Percentiles rank a stretch among this genome's conserved stretches.
Conservation (phyloP, 441 rosid genomes). For the Breynia disticha region DNA sequence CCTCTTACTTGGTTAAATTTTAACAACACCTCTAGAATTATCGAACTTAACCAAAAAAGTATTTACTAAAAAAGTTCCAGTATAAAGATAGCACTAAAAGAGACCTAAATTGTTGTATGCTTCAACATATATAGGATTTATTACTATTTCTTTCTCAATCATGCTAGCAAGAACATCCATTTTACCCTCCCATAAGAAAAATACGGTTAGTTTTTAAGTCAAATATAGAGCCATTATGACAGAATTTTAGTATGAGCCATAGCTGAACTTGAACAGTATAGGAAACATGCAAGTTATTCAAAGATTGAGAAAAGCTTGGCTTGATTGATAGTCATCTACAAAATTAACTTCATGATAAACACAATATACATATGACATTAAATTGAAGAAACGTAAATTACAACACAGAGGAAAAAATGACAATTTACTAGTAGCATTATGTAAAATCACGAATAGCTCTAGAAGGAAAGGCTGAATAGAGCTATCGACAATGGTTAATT, state of each 20-base stretch:
- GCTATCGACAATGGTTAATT: no score
- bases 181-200: conserved; percentile 62
- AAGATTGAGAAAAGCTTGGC: conserved; percentile 91
- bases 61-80: no score
- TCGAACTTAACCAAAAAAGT: no score
- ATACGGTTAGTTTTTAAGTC: conserved; percentile 6
- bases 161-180: conserved; percentile 97
- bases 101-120: conserved; percentile 95
- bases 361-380: conserved; percentile 7
- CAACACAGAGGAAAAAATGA: conserved; percentile 20
- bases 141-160: conserved; percentile 93
- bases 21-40: no score
- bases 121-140: conserved; percentile 94
- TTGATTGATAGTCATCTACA: conserved; percentile 93
- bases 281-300: conserved; percentile 96
- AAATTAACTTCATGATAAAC: conserved; percentile 10
- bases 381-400: conserved; percentile 14
- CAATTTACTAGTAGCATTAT: conserved; percentile 99
- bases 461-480: no score
- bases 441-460: no score
- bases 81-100: conserved; percentile 16
- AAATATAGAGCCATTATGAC: conserved; percentile 3
- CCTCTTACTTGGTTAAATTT: no score
- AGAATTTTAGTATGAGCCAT: conserved; percentile 11
- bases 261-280: conserved; percentile 91